These are phyloP conservation scores for Nadsonia commutata DNA, from an alignment of 1,139 yeast species.

Conservation along the genomic window DNA sequence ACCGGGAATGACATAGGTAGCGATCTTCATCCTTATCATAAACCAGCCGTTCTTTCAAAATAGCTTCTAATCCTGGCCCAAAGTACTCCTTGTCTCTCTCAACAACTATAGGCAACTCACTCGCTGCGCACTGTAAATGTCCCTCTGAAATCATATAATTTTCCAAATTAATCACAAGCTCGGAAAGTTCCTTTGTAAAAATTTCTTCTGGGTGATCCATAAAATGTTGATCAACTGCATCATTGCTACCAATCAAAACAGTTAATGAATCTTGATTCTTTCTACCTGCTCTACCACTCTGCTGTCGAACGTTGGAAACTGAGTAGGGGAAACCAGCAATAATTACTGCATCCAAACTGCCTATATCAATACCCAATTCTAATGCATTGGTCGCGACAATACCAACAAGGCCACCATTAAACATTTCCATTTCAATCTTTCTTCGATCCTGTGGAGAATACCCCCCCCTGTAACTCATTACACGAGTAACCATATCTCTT, in stretches of 20 bases:
- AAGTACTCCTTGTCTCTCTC: slow-evolving; percentile 46
- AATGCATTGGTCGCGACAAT: slow-evolving; percentile 90
- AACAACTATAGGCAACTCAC: slow-evolving; percentile 51
- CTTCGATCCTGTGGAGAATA: slow-evolving; percentile 77
- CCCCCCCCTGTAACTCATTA: slow-evolving; percentile 93
- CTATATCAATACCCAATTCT: slow-evolving; percentile 89
- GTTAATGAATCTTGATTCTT: slow-evolving; percentile 56
- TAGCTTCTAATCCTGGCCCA: slow-evolving; percentile 10
- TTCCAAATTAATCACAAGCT: slow-evolving; percentile 36
- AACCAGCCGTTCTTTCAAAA: slow-evolving; percentile 9
- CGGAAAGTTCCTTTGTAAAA: slow-evolving; percentile 28
- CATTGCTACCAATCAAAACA: slow-evolving; percentile 65
- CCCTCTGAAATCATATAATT: slow-evolving; percentile 51
- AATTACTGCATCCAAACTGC: slow-evolving; percentile 78
- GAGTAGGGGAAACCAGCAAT: slow-evolving; percentile 88
- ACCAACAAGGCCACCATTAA: slow-evolving; percentile 68
- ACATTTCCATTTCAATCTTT: slow-evolving; percentile 78
- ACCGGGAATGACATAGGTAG: slow-evolving; percentile 21
- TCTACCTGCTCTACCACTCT: slow-evolving; percentile 92
- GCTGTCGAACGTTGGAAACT: slow-evolving; percentile 80
- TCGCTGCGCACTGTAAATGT: slow-evolving; percentile 91
- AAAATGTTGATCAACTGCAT: slow-evolving; percentile 79
- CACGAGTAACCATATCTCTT: slow-evolving; percentile 38
- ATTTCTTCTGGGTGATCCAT: slow-evolving; percentile 55
- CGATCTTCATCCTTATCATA: slow-evolving; percentile 6